A percentile compares a stretch with the other conserved stretches of the same genome.
These are phyloP conservation scores for Prunus yedoensis DNA, from an alignment of 331 rosid genomes.

Conservation along the genomic window DNA sequence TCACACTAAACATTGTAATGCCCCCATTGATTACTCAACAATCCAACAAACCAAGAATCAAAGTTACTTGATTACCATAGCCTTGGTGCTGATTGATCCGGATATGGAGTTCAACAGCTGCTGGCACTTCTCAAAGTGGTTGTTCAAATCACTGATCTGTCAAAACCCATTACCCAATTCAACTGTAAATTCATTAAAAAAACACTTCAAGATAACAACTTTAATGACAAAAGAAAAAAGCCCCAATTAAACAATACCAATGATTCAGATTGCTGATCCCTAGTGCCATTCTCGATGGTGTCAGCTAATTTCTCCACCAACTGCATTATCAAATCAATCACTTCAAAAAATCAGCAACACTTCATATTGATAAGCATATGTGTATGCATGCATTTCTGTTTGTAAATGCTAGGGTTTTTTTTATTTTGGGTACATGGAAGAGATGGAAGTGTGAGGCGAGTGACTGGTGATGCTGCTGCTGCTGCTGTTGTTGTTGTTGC, in stretches of 20 bases:
- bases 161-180: constrained; percentile 17
- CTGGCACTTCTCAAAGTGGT: constrained; percentile 89
- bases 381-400: neutral
- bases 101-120: constrained; percentile 84
- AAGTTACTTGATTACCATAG: constrained; percentile 57
- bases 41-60: neutral
- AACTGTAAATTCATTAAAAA: neutral
- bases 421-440: constrained; percentile 35
- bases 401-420: constrained; percentile 16
- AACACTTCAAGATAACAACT: neutral
- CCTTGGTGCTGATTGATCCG: constrained; percentile 69
- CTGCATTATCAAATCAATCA: constrained; percentile 37
- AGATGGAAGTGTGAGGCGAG: constrained; percentile 90
- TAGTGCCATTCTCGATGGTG: constrained; percentile 60
- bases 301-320: constrained; percentile 85
- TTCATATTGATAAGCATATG: neutral
- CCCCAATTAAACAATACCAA: constrained; percentile 40
- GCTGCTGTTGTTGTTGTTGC: constrained; percentile 20
- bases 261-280: constrained; percentile 85
- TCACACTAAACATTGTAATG: neutral
- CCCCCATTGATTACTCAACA: constrained; percentile 1
- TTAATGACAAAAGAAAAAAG: neutral
- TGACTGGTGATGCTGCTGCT: constrained; percentile 72
- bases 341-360: neutral
- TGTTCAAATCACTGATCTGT: constrained; percentile 73